Conservation (phyloP, 2,329 filamentous ascomycete genomes). For the Venturia pyrina region DNA sequence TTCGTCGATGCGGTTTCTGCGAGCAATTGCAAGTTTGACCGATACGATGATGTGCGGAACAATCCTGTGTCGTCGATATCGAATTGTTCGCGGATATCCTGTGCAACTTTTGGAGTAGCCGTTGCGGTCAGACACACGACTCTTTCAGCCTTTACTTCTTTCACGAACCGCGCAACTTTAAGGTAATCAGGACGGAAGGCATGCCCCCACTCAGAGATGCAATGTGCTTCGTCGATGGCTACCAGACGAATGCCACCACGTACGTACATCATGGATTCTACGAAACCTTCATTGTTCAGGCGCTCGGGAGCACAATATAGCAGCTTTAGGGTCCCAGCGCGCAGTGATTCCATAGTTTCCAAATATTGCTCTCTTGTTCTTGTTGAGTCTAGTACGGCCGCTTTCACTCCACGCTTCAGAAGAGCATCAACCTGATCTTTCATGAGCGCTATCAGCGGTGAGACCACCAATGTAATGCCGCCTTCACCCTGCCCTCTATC, state of each 20-base stretch:
- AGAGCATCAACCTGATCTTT: slow-evolving; percentile 87
- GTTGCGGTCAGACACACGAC: slow-evolving; percentile 92
- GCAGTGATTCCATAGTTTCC: slow-evolving; percentile 35
- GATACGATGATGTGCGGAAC: slow-evolving; percentile 50
- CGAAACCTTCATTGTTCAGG: slow-evolving; percentile 51
- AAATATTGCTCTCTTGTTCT: slow-evolving; percentile 35
- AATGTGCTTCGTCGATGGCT: slow-evolving; percentile 90
- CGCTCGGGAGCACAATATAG: slow-evolving; percentile 51
- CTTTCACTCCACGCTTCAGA: slow-evolving; percentile 42
- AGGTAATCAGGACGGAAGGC: slow-evolving; percentile 78
- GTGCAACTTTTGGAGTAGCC: slow-evolving; percentile 67
- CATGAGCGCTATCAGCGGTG: slow-evolving; percentile 82
- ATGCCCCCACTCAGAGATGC: slow-evolving; percentile 96
- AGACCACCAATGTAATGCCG: slow-evolving; percentile 85
- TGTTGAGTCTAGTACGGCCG: slow-evolving; percentile 47
- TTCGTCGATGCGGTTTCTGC: slow-evolving; percentile 50
- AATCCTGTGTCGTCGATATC: slow-evolving; percentile 39
- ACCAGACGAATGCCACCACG: slow-evolving; percentile 81
- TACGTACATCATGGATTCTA: slow-evolving; percentile 51
- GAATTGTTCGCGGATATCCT: slow-evolving; percentile 70
- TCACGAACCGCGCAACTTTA: slow-evolving; percentile 65
- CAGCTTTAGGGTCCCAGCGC: slow-evolving; percentile 40
- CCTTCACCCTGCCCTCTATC: slow-evolving; percentile 56
- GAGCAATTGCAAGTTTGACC: slow-evolving; percentile 59
- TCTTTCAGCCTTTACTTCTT: slow-evolving; percentile 71